Base-by-base conservation (phyloP, 2,329 filamentous ascomycete species). In the Phoma sp. region DNA sequence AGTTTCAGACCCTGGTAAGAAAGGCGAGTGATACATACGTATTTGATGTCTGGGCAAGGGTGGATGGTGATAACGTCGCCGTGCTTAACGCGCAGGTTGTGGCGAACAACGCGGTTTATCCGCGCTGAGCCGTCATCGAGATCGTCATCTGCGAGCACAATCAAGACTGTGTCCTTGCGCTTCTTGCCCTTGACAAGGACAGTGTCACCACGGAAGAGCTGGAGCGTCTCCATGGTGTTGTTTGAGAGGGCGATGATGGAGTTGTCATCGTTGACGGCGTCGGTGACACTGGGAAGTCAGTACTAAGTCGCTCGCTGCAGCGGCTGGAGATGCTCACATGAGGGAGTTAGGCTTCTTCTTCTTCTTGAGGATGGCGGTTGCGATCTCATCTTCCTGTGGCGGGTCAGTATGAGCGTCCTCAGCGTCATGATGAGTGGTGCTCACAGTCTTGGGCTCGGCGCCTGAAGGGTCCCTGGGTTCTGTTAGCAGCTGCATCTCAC, bases 261-360 rank as follows among this genome's bases (percentile, higher is more conserved):
- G 88, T 99, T 99, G 82, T 99, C 95, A 89, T 99, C 95, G 81
- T 96, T 99, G 73, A 91, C 86, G 78, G 95, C 93, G 86, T 99
- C 96, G 74, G 95, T 98, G 65, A 99, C 95, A 82, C 92, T 96
- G 72, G 55, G 49, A 12, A 44, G 67, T 80, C 60, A 80, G 70
- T 59, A 58, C 51, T 35, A 9, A 17, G 4, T 1, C 1, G 40
- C 15, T 24, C 35, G 21, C 3, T 29, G 7, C 9, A 5, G 22
- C 1, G 10, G 1, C 10, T 13, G 10, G 39, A 57, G 39, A 63
- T 68, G 78, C 88, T 77, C 84, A 96, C 92, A 99, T 96, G 77
- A 99, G 81, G 74, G 94, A 96, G 81, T 99, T 99, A 71, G 93
- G 93, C 91, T 99, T 99, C 93, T 99, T 99, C 90, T 99, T 99